A percentile compares a stretch with the other conserved stretches of the same genome.
Conservation (phyloP, 2,329 filamentous ascomycete species). For the Orbilia javanica region DNA sequence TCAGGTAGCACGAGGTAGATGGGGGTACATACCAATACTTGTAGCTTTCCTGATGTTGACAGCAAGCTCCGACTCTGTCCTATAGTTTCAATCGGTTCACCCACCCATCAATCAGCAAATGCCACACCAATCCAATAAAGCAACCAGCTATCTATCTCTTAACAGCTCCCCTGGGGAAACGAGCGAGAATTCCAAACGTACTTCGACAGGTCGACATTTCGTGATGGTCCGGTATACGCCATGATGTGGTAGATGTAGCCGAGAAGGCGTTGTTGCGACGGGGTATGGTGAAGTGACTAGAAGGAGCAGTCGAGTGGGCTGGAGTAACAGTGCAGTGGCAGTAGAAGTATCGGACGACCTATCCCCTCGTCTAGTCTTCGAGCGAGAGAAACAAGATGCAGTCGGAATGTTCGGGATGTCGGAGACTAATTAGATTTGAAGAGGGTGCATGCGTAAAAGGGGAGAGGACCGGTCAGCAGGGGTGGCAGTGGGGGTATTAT, state of each 20-base stretch:
- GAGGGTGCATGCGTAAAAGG: too few relatives aligned
- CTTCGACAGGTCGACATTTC: constrained; percentile 58
- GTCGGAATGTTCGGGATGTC: constrained; percentile 24
- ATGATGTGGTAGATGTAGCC: constrained; percentile 37
- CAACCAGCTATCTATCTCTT: not conserved
- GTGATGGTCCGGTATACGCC: constrained; percentile 52
- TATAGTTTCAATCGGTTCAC: constrained; percentile 62
- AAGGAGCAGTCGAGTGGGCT: too few relatives aligned
- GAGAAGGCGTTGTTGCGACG: constrained; percentile 37
- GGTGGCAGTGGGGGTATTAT: not conserved
- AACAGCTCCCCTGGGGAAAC: not conserved
- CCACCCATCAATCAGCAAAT: constrained; percentile 14
- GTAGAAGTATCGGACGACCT: not conserved
- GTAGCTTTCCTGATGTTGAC: constrained; percentile 80
- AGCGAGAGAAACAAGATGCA: not conserved
- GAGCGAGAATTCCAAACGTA: constrained; percentile 12
- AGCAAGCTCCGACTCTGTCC: constrained; percentile 76
- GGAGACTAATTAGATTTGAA: constrained; percentile 2
- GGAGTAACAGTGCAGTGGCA: too few relatives aligned
- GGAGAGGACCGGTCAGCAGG: not conserved
- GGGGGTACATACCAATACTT: constrained; percentile 67
- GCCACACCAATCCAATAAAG: not conserved
- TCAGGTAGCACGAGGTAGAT: not conserved
- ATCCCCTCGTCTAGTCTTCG: constrained; percentile 22
- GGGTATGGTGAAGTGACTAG: not conserved